Evolutionary conservation across 2,329 filamentous ascomycete species (phyloP).

Genomic region (Penicillium sp.): DNA sequence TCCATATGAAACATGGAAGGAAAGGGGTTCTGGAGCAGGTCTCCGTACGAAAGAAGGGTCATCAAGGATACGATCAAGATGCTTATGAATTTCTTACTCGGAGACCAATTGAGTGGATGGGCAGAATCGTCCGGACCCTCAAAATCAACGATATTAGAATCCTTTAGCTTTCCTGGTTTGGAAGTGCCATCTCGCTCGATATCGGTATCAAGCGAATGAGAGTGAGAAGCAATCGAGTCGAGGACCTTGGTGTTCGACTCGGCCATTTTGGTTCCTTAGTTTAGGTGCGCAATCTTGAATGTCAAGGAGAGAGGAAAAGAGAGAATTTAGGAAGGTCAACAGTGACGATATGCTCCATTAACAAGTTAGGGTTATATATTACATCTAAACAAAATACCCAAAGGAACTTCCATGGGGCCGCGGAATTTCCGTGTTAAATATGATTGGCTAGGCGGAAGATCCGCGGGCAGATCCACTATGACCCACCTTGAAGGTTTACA

Average conservation of each 20-base stretch:
- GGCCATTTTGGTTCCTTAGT: not conserved
- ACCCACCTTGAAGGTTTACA: too few relatives aligned
- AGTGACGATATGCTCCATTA: too few relatives aligned
- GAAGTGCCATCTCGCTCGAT: not conserved
- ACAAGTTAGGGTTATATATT: too few relatives aligned
- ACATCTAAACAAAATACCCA: too few relatives aligned
- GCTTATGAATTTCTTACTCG: not conserved
- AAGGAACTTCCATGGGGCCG: too few relatives aligned
- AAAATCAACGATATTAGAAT: not conserved
- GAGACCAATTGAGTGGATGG: not conserved
- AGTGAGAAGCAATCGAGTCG: not conserved
- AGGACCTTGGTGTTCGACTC: not conserved
- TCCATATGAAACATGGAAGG: not conserved
- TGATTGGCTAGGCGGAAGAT: too few relatives aligned
- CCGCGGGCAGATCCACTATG: too few relatives aligned
- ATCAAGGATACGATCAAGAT: not conserved
- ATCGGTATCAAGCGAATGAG: not conserved
- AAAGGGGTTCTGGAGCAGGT: not conserved
- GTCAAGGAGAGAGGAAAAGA: too few relatives aligned
- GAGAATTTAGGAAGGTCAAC: too few relatives aligned
- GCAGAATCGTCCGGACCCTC: not conserved
- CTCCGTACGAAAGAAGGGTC: not conserved
- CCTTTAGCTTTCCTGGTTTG: not conserved
- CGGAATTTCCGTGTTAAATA: too few relatives aligned
- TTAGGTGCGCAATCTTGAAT: too few relatives aligned